Base-by-base conservation (phyloP, 805 yeast species). In the Sugiyamaella smithiae region DNA sequence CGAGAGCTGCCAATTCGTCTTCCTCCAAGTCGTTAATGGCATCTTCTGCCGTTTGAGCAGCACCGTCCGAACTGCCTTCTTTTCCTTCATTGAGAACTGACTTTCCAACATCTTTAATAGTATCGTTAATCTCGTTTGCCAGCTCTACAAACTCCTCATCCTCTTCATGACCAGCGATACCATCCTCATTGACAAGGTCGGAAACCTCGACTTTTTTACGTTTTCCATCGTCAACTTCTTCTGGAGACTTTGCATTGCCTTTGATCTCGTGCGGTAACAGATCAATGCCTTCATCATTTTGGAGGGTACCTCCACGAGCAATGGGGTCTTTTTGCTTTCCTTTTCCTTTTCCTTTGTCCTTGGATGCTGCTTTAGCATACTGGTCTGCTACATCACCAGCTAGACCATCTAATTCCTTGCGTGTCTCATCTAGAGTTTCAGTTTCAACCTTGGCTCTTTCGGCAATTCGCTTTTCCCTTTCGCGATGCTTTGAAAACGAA, bases 401-500 rank as follows among this genome's bases (percentile, higher is more conserved):
- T 48, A 47, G 47, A 17, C 12, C 31, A 17, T 29, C 54, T 12
- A 50, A 54, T 25, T 52, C 57, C 20, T 43, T 20, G 8, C 38
- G 22, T 16, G 12, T n/a, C 14, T 16, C 16, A 24, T 55, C 45
- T 45, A 54, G 35, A 32, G 40, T 53, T 11, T 40, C 52, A 19
- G 38, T 52, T 7, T 52, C 57, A 6, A 44, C 46, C 8, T 48
- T 37, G 33, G 57, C 65, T 42, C 53, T 50, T 22, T 61, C 50
- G 7, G 38, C 40, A 36, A 47, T 47, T 48, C 35, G 66, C 53
- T 66, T 58, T 56, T 80, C 86, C 26, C 70, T 70, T 25, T 67
- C 68, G 37, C 91, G 72, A 60, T 85, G 86, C 50, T 75, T 77
- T 20, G 71, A 70, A 61, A 77, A 89, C 0, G 97, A 82, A 0